These are phyloP conservation scores for Irpex rosettiformis DNA, from an alignment of 1,284 basidiomycete genomes.

Conservation along the genomic window DNA sequence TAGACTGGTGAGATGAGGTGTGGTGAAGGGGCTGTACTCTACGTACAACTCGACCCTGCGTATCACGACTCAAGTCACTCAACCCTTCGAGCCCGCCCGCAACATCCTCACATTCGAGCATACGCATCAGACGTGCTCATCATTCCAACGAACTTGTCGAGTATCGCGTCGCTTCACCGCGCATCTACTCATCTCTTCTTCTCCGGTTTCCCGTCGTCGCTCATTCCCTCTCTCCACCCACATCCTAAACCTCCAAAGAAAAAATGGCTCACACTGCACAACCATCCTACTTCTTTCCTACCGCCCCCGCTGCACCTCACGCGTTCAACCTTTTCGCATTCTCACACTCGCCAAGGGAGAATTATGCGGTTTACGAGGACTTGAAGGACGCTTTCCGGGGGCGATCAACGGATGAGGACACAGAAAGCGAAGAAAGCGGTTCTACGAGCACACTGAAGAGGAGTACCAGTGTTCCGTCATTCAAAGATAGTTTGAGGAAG, in stretches of 20 bases:
- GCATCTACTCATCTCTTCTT: not conserved
- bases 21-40: not conserved
- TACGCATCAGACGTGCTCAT: not conserved
- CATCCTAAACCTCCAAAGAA: not conserved
- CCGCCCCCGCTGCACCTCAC: slow-evolving; percentile 19
- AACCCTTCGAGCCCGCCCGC: not conserved
- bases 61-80: not conserved
- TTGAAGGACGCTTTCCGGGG: slow-evolving; percentile 17
- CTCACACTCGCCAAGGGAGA: slow-evolving; percentile 25
- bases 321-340: slow-evolving; percentile 24
- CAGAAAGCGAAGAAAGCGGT: slow-evolving; percentile 1
- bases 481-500: slow-evolving; percentile 22
- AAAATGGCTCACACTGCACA: slow-evolving; percentile 19
- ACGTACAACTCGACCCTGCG: too few species aligned
- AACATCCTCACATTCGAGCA: not conserved
- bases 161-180: too few species aligned
- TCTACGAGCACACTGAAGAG: slow-evolving; percentile 11
- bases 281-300: slow-evolving; percentile 18
- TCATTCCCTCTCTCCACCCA: not conserved
- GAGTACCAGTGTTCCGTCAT: slow-evolving; percentile 17
- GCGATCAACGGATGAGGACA: slow-evolving; percentile 11
- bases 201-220: not conserved
- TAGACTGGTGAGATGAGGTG: not conserved
- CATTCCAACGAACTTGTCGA: not conserved
- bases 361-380: slow-evolving; percentile 25